These are phyloP conservation scores for Stagonosporopsis rhizophila DNA, from an alignment of 2,329 filamentous ascomycete genomes.

Conservation along the genomic window DNA sequence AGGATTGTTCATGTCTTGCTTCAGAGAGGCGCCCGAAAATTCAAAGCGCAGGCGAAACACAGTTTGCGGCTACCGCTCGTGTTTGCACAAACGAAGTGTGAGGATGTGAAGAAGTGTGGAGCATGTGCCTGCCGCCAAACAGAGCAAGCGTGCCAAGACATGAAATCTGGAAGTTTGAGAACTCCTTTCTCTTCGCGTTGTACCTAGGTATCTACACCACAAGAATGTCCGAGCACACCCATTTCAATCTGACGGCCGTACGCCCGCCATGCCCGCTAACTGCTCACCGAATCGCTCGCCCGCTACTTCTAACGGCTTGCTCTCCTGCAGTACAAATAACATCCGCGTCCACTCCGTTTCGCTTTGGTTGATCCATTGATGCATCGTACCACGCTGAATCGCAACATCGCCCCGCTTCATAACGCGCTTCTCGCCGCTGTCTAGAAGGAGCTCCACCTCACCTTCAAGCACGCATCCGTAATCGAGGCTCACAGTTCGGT, in stretches of 20 bases:
- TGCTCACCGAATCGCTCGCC: slow-evolving; percentile 43
- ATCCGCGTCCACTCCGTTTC: slow-evolving; percentile 46
- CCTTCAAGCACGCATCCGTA: slow-evolving; percentile 51
- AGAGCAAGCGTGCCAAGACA: slow-evolving; percentile 13
- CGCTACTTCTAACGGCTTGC: slow-evolving; percentile 44
- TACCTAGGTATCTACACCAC: not conserved
- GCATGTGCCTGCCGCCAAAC: slow-evolving; percentile 15
- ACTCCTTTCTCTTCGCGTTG: not conserved
- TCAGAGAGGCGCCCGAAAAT: not conserved
- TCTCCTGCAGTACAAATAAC: slow-evolving; percentile 48
- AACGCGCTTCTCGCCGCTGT: slow-evolving; percentile 47
- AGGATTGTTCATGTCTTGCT: slow-evolving; percentile 14
- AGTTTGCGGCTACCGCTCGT: not conserved
- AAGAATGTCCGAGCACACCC: not conserved
- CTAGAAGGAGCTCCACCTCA: slow-evolving; percentile 49
- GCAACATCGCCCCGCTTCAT: slow-evolving; percentile 50
- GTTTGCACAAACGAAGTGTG: slow-evolving; percentile 10
- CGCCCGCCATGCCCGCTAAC: slow-evolving; percentile 46
- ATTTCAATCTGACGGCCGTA: slow-evolving; percentile 43
- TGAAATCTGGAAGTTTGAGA: not conserved
- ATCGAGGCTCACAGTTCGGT: slow-evolving; percentile 50
- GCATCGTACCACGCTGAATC: slow-evolving; percentile 51
- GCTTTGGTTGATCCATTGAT: slow-evolving; percentile 49
- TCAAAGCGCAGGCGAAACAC: not conserved
- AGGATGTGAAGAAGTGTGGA: slow-evolving; percentile 13